phyloP scores from a whole-genome alignment of 2,329 filamentous ascomycete genomes.

The Neonectria neomacrospora region DNA sequence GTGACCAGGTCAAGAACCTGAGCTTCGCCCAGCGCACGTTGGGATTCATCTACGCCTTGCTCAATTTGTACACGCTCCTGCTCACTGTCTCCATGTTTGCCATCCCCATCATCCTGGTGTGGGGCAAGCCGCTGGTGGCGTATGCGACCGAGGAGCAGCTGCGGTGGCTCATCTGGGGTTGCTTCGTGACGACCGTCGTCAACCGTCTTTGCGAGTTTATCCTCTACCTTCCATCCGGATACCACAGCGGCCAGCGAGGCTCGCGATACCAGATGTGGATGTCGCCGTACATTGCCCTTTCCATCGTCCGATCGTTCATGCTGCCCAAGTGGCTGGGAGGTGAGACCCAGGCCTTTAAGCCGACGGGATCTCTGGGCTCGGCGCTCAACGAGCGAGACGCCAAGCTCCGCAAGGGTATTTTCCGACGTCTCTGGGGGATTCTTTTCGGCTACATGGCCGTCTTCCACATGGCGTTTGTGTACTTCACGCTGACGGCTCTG shows the following conservation, averaged over 20 bases:
- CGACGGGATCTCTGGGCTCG: slow-evolving; percentile 67
- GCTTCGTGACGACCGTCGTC: slow-evolving; percentile 61
- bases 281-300: slow-evolving; percentile 69
- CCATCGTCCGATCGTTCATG: slow-evolving; percentile 67
- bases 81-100: slow-evolving; percentile 66
- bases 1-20: slow-evolving; percentile 64
- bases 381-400: slow-evolving; percentile 68
- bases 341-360: slow-evolving; percentile 67
- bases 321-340: slow-evolving; percentile 70
- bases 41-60: slow-evolving; percentile 66
- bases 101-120: slow-evolving; percentile 67
- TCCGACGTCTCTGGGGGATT: slow-evolving; percentile 64
- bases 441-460: slow-evolving; percentile 65
- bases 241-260: slow-evolving; percentile 68
- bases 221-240: slow-evolving; percentile 69
- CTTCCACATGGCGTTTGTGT: slow-evolving; percentile 66
- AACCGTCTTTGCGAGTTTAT: slow-evolving; percentile 67
- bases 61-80: slow-evolving; percentile 67
- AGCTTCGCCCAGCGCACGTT: slow-evolving; percentile 67
- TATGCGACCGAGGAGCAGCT: slow-evolving; percentile 64
- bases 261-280: slow-evolving; percentile 70
- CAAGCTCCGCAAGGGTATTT: slow-evolving; percentile 62
- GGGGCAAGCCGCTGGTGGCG: slow-evolving; percentile 67
- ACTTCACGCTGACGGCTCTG: slow-evolving; percentile 62
- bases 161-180: slow-evolving; percentile 67